phyloP scores from a whole-genome alignment of 1,284 basidiomycete genomes.

The Mixia osmundae region DNA sequence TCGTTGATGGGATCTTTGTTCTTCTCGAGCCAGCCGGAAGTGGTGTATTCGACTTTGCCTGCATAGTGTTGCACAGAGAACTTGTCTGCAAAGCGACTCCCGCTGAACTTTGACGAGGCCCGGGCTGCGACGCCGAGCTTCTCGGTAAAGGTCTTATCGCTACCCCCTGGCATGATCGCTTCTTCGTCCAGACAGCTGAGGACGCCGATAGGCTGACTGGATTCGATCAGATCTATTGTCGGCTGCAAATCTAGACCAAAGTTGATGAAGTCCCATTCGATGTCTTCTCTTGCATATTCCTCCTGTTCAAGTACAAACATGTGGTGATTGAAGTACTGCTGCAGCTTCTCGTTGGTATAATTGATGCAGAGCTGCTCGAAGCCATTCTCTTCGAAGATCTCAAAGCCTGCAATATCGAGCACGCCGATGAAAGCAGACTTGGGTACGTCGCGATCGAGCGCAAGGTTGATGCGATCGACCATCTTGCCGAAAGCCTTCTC shows the following conservation, averaged over 20 bases:
- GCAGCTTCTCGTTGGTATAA: slow-evolving; percentile 91
- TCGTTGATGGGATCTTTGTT: slow-evolving; percentile 99
- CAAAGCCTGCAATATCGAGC: slow-evolving; percentile 96
- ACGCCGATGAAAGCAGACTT: slow-evolving; percentile 96
- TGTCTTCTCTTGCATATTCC: slow-evolving; percentile 88
- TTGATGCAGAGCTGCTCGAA: slow-evolving; percentile 99
- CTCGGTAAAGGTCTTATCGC: slow-evolving; percentile 81
- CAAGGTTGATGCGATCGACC: slow-evolving; percentile 85
- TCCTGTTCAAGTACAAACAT: slow-evolving; percentile 99
- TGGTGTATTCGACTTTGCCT: slow-evolving; percentile 86
- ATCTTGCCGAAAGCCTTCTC: slow-evolving; percentile 88
- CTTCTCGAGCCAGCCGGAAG: slow-evolving; percentile 94
- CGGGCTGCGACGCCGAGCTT: slow-evolving; percentile 32
- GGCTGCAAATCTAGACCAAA: slow-evolving; percentile 95
- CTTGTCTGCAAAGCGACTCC: slow-evolving; percentile 57
- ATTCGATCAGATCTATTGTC: slow-evolving; percentile 93
- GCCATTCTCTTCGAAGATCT: slow-evolving; percentile 42
- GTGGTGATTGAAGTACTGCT: slow-evolving; percentile 97
- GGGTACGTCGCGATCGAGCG: slow-evolving; percentile 57
- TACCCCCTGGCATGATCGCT: slow-evolving; percentile 98
- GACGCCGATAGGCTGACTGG: slow-evolving; percentile 54
- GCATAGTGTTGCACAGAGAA: slow-evolving; percentile 95
- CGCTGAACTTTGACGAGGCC: slow-evolving; percentile 46
- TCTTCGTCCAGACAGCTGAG: slow-evolving; percentile 90
- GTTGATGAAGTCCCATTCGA: slow-evolving; percentile 97